Evolutionary conservation across 495 filamentous ascomycete genomes (phyloP).

Genomic region (Penicillium robsamsonii): DNA sequence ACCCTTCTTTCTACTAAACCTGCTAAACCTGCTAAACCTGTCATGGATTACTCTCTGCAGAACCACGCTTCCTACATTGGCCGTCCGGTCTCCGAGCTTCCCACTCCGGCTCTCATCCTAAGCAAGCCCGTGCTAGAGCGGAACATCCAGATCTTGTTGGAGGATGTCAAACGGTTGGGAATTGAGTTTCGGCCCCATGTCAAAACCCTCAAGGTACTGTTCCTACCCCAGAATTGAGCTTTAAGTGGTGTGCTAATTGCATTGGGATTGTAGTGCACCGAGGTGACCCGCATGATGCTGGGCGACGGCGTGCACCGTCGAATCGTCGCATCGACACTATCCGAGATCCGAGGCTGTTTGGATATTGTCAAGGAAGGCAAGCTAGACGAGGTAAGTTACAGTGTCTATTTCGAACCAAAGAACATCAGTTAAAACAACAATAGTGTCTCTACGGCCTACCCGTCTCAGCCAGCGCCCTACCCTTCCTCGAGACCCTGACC

Average conservation of each 20-base stretch:
- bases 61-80: slow-evolving; percentile 31
- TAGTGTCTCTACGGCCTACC: slow-evolving; percentile 37
- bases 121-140: slow-evolving; percentile 32
- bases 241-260: not conserved
- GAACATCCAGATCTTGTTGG: slow-evolving; percentile 28
- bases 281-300: slow-evolving; percentile 37
- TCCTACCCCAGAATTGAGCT: not conserved
- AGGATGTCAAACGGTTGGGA: slow-evolving; percentile 33
- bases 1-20: not conserved
- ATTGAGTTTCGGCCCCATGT: slow-evolving; percentile 37
- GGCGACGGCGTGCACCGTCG: slow-evolving; percentile 28
- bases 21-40: not conserved
- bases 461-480: slow-evolving; percentile 30
- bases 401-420: not conserved
- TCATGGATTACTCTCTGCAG: slow-evolving; percentile 31
- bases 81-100: slow-evolving; percentile 26
- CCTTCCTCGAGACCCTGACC: slow-evolving; percentile 25
- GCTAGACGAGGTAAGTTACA: slow-evolving; percentile 30
- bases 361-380: slow-evolving; percentile 33
- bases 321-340: slow-evolving; percentile 35
- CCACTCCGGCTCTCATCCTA: slow-evolving; percentile 32
- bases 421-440: not conserved
- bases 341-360: slow-evolving; percentile 31
- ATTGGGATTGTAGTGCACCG: slow-evolving; percentile 21
- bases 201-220: slow-evolving; percentile 36